phyloP scores from a whole-genome alignment of 441 rosid genomes.

The Brassica hybrid region DNA sequence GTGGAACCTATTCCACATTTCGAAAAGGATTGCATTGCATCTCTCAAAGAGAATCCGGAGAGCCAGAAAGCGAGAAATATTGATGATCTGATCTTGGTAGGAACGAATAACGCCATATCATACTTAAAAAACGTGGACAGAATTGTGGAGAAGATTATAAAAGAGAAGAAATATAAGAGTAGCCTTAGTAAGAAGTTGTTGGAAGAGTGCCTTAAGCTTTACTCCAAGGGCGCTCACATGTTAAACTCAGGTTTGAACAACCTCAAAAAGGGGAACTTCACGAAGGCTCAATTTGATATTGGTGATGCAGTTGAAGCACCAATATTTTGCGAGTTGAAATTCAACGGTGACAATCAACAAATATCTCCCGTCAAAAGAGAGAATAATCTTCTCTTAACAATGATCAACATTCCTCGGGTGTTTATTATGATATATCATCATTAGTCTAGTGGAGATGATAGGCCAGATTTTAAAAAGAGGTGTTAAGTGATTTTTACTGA shows the following conservation, averaged over 20 bases:
- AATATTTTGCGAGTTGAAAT: too few relatives aligned
- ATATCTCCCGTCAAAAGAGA: too few relatives aligned
- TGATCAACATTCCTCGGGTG: too few relatives aligned
- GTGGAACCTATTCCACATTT: not conserved
- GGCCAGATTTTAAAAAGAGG: too few relatives aligned
- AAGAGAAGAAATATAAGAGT: not conserved
- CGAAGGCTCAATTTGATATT: not conserved
- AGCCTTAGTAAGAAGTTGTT: not conserved
- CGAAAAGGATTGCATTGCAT: not conserved
- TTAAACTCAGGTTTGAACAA: not conserved
- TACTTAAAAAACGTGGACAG: not conserved
- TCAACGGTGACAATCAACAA: too few relatives aligned
- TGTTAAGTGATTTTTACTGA: too few relatives aligned
- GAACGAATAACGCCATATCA: not conserved
- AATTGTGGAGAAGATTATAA: not conserved
- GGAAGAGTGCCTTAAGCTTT: not conserved
- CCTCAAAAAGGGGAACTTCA: not conserved
- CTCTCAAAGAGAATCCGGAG: not conserved
- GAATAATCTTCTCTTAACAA: too few relatives aligned
- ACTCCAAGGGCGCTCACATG: not conserved
- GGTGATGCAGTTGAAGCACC: too few relatives aligned
- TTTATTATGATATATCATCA: too few relatives aligned
- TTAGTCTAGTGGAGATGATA: too few relatives aligned
- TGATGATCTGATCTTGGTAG: not conserved
- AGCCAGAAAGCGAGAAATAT: not conserved